Percentiles rank a stretch among this genome's conserved stretches.
phyloP scores from a whole-genome alignment of 176 grass and related monocot genomes.

The Oryza coarctata region DNA sequence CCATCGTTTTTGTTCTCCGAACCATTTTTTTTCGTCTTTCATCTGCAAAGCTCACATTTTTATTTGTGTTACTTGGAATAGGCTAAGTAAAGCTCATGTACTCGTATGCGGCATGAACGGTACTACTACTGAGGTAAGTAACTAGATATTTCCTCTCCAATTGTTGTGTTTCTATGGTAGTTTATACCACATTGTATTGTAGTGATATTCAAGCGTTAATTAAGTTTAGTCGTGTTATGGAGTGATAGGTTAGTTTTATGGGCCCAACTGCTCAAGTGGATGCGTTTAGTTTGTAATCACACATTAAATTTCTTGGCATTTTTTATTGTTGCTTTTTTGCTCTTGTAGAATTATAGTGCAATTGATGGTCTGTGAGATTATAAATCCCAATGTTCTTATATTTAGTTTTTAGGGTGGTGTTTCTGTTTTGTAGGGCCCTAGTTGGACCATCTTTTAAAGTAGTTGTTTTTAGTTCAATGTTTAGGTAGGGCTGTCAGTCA shows the following conservation, averaged over 20 bases:
- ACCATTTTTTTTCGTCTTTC: background rate
- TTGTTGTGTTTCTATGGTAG: background rate
- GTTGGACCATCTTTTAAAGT: background rate
- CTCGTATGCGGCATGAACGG: slow-evolving; percentile 83
- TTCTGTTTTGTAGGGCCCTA: background rate
- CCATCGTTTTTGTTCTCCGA: background rate
- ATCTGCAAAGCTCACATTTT: background rate
- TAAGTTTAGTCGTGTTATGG: background rate
- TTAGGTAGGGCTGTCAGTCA: background rate
- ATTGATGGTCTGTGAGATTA: background rate
- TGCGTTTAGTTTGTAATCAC: background rate
- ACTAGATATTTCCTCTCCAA: background rate
- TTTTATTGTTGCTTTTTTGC: background rate
- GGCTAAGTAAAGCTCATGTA: slow-evolving; percentile 85
- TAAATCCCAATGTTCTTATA: background rate
- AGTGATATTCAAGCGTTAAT: background rate
- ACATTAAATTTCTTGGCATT: background rate
- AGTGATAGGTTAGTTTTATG: background rate
- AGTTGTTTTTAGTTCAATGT: background rate
- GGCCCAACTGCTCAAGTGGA: background rate
- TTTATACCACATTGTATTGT: background rate
- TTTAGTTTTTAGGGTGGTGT: background rate
- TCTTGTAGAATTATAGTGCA: background rate
- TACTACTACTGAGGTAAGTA: slow-evolving; percentile 82
- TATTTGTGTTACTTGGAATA: slow-evolving; percentile 34